Percentiles rank a stretch among this genome's conserved stretches.
phyloP scores from a whole-genome alignment of 805 yeast genomes.

The Debaryomyces prosopidis region DNA sequence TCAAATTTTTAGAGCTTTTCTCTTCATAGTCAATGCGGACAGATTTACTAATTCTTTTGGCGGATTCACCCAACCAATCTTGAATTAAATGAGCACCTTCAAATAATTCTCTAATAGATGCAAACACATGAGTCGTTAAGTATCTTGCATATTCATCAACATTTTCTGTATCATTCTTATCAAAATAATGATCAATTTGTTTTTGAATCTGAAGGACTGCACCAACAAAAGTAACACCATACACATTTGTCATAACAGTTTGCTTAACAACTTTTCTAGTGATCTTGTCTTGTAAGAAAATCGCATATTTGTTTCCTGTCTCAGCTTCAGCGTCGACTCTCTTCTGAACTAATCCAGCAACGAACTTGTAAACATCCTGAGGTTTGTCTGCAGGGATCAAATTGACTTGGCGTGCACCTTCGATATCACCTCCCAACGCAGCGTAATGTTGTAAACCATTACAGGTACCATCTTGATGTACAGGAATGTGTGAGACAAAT shows the following conservation, averaged over 20 bases:
- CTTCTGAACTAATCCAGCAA: constrained; percentile 61
- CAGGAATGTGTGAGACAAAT: constrained; percentile 69
- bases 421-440: constrained; percentile 81
- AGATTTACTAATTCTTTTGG: constrained; percentile 75
- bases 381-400: constrained; percentile 70
- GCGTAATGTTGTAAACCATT: constrained; percentile 87
- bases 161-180: constrained; percentile 36
- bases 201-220: constrained; percentile 86
- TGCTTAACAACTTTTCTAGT: constrained; percentile 91
- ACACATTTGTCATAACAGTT: constrained; percentile 97
- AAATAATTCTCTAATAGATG: constrained; percentile 80
- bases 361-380: constrained; percentile 73
- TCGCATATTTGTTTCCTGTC: constrained; percentile 55
- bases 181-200: constrained; percentile 64
- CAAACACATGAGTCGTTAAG: constrained; percentile 75
- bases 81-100: constrained; percentile 93
- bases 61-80: constrained; percentile 92
- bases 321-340: constrained; percentile 55
- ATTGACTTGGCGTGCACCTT: constrained; percentile 81
- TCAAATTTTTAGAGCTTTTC: constrained; percentile 31
- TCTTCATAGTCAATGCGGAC: constrained; percentile 65
- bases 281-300: constrained; percentile 58
- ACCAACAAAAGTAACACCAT: constrained; percentile 94
- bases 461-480: constrained; percentile 87
- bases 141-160: constrained; percentile 49